phyloP scores from a whole-genome alignment of 306 rosid species.

The Psophocarpus tetragonolobus region DNA sequence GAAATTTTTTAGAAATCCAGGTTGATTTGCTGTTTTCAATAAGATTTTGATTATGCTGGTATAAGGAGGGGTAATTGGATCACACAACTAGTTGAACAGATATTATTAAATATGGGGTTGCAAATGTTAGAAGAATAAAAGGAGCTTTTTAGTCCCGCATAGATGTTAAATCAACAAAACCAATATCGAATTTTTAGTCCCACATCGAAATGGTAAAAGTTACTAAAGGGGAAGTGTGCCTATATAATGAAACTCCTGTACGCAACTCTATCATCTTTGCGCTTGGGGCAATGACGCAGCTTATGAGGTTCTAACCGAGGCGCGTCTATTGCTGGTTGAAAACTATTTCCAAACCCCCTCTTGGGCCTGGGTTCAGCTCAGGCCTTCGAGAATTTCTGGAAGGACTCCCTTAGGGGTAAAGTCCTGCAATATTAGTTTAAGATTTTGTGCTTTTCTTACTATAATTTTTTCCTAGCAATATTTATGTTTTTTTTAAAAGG shows the following conservation, averaged over 20 bases:
- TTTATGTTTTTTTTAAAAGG: too few species aligned
- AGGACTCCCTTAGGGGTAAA: not conserved
- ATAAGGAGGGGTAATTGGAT: not conserved
- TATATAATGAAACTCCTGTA: not conserved
- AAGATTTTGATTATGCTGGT: not conserved
- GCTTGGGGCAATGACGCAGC: slow-evolving; percentile 2
- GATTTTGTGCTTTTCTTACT: too few species aligned
- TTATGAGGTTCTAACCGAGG: not conserved
- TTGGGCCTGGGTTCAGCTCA: not conserved
- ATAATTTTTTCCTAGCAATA: too few species aligned
- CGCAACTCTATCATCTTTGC: not conserved
- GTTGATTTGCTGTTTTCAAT: not conserved
- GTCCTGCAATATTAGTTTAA: not conserved
- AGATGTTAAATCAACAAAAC: not conserved
- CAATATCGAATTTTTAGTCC: not conserved
- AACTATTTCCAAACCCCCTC: slow-evolving; percentile 9
- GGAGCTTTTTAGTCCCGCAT: not conserved
- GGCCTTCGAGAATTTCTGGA: not conserved
- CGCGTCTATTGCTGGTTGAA: slow-evolving; percentile 2
- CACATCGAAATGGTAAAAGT: not conserved
- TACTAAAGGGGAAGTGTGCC: not conserved
- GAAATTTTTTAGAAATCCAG: not conserved
- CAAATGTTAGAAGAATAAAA: not conserved
- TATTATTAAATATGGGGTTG: not conserved
- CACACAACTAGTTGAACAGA: not conserved